Evolutionary conservation across 2,329 filamentous ascomycete species (phyloP), one percentile per base, ranked within the genome.

Genomic region (Epichloe aotearoae): DNA sequence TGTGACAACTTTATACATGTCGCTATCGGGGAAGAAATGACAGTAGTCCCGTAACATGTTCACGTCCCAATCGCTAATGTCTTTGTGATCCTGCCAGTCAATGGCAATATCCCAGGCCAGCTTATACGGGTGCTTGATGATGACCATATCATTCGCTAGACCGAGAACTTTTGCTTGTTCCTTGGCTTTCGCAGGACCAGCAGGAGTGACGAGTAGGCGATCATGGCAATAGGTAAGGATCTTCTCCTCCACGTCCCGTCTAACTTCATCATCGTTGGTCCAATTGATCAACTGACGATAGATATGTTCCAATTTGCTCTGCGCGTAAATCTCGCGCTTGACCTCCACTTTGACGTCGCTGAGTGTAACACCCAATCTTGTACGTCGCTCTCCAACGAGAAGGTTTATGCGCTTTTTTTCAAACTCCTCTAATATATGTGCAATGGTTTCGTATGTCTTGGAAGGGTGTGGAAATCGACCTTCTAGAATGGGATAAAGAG

Each of bases 401-500:
- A 79, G 86, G 63, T 95, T 95, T 64, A 96, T 91, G 34, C 81
- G 83, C 62, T 91, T 85, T 86, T 86, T 90, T 67, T 98, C 93
- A 54, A 93, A 87, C 2, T 79, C 72, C 62, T 97, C 93, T 3
- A 87, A 76, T 19, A 95, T 86, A 58, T 93, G 83, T 14, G 88
- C 86, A 50, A 97, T 82, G 36, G 79, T 83, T 58, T 83, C 83
- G 65, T 94, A 95, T 0, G 87, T 94, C 53, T 82, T 79, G 10
- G 83, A 79, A 0, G 93, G 90, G 56, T 86, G 81, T 2, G 84
- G 86, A 3, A 97, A 72, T 3, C 88, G 80, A 5, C 90, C 91
- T 70, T 96, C 88, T 4, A 98, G 77, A 51, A 81, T 83, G 3
- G 79, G 70, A 64, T 95, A 98, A 34, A 97, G 73, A 6, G 86